Conservation (phyloP, 2,329 filamentous ascomycete genomes). For the Talaromyces verruculosus region DNA sequence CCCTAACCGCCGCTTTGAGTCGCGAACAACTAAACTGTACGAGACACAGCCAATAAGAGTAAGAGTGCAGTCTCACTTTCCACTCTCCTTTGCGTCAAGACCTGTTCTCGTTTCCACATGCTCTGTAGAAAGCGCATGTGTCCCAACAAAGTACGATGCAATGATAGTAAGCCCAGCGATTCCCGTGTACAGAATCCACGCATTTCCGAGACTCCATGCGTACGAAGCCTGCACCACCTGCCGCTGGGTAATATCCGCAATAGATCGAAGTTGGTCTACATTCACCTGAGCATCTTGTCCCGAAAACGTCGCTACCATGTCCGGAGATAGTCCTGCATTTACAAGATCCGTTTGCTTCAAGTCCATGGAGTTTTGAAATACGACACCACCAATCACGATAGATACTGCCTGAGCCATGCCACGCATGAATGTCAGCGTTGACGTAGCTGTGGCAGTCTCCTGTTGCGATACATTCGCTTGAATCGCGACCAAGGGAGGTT, state of each 20-base stretch:
- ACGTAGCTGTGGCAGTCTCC: slow-evolving; percentile 54
- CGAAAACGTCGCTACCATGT: not conserved
- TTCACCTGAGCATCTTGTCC: slow-evolving; percentile 4
- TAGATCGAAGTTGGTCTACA: not conserved
- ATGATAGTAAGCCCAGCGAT: slow-evolving; percentile 3
- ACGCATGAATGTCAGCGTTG: slow-evolving; percentile 53
- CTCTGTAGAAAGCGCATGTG: slow-evolving; percentile 6
- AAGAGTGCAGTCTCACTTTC: not conserved
- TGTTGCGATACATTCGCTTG: slow-evolving; percentile 47
- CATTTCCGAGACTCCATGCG: slow-evolving; percentile 1
- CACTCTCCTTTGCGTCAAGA: not conserved
- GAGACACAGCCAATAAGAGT: no score
- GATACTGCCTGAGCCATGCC: slow-evolving; percentile 55
- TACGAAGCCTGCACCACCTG: slow-evolving; percentile 3
- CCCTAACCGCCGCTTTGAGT: no score
- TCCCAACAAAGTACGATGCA: slow-evolving; percentile 7
- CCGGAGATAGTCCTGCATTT: slow-evolving; percentile 8
- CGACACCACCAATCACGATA: slow-evolving; percentile 54
- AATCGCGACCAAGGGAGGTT: slow-evolving; percentile 52
- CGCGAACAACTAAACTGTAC: no score
- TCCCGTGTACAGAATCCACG: slow-evolving; percentile 14
- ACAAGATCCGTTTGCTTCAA: slow-evolving; percentile 16
- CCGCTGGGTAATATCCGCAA: not conserved
- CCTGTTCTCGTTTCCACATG: slow-evolving; percentile 11
- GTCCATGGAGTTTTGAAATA: slow-evolving; percentile 41